Base-by-base conservation (phyloP, 306 rosid species). In the Lathyrus tuberosus region DNA sequence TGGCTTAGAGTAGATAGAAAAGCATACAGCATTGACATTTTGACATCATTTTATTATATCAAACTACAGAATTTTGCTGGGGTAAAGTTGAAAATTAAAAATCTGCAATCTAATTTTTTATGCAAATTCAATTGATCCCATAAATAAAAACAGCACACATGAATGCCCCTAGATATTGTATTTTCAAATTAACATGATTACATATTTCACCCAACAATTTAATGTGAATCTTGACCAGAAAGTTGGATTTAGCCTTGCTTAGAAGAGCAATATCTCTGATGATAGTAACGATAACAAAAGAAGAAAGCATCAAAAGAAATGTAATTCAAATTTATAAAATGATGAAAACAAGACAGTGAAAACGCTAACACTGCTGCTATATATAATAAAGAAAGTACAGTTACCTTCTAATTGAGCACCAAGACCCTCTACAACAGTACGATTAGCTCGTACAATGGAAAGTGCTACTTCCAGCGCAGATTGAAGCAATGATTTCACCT, bases 381-480 rank as follows among this genome's bases (percentile, higher is more conserved):
- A 47, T 31, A 10, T 59, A 65, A 9, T 35, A 15, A 20, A 9
- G 52, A 28, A 11, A 28, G 17, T 28, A 57, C 16, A 13, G 14
- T 79, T 73, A 93, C 98, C 98, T 91, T 94, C 99, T 76, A 94
- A 78, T 71, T 89, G 91, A 68, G 99, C 91, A 79, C 99, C 99
- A 22, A 91, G 97, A 76, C 99, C 97, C 90, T 94, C 99, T 82
- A 94, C 73, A 78, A 91, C 95, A 49, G 88, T 76, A 77, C 96
- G 96, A 82, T 94, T 94, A 70, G 97, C 97, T 69, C 96, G 99
- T 71, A 94, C 89, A 33, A 91, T 89, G 35, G 73, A 81, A 69
- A 88, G 97, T n/a, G 99, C 31, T 57, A 80, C 80, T 26, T 91
- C 97, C 77, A 94, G 67, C 7, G 99, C 95, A 70, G 99, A 91